Evolutionary conservation across 495 filamentous ascomycete species (phyloP), one percentile per base, ranked within the genome.

Genomic region (Penicillium bovifimosum): DNA sequence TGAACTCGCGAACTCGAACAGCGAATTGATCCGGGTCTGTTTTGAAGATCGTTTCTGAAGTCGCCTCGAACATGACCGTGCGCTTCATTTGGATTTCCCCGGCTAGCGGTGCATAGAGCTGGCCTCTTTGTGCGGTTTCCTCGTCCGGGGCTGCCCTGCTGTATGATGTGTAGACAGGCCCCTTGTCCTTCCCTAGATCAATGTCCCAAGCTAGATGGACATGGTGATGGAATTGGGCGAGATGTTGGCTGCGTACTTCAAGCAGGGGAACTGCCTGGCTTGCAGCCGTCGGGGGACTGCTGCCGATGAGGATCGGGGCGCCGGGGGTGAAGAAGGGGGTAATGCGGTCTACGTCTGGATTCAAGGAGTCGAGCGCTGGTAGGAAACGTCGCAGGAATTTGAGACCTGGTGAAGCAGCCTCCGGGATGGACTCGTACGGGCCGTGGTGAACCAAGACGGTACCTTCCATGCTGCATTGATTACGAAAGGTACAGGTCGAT

Each of bases 21-120:
- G 44, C 33, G 28, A 67, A 59, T 27, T 61, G 47, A 5, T 65
- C 62, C 16, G 58, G 59, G 27, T 67, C 64, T 14, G 54, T 27
- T 31, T 51, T 52, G 45, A 65, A 61, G 0, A 55, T 44, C 1
- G 64, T 60, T 18, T 49, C 46, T 0, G 52, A 61, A 2, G 55
- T 67, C 1, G 62, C 54, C 24, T 63, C 59, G 31, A 59, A 65
- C 60, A 65, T 63, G 1, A 65, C 62, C 0, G 64, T 65, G 9
- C 59, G 48, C 26, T 55, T 61, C 24, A 63, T 45, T 24, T 17
- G 50, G 8, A 50, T 42, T 1, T 26, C 33, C 18, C 56, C 54
- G 4, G 28, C 46, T 2, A 54, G 41, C 7, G 41, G 54, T 11
- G 50, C 50, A 33, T 53, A 56, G 20, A 57, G 50, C n/a, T 52